These are phyloP conservation scores for Phylloporus sp. DNA, from an alignment of 768 basidiomycete species.

Conservation along the genomic window DNA sequence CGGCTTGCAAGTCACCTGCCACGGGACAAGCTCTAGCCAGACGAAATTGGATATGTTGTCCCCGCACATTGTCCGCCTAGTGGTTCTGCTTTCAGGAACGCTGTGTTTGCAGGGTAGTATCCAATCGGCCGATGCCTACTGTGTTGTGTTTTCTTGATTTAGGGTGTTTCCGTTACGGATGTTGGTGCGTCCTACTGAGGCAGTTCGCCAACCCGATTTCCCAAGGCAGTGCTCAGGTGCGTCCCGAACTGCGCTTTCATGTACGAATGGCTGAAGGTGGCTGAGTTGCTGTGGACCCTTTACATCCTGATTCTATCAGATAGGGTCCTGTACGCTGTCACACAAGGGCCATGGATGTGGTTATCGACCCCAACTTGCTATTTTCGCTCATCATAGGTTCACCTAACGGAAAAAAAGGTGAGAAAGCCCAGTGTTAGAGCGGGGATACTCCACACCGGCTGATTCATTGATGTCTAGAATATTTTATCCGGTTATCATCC, in stretches of 20 bases:
- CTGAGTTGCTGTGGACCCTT: background rate
- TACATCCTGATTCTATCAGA: background rate
- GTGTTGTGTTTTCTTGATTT: background rate
- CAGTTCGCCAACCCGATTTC: background rate
- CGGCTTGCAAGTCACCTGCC: background rate
- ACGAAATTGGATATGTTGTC: background rate
- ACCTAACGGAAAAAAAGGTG: background rate
- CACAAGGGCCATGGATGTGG: background rate
- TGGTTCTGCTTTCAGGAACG: background rate
- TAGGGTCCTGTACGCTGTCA: background rate
- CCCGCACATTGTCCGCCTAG: background rate
- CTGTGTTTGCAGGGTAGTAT: background rate
- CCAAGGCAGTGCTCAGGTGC: background rate
- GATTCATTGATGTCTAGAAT: background rate
- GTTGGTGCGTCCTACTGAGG: too few relatives aligned
- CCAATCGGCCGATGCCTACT: background rate
- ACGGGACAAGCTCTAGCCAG: background rate
- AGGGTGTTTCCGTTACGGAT: background rate
- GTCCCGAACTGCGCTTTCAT: background rate
- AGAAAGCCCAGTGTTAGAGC: background rate
- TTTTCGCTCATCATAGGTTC: background rate
- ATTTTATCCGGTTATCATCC: background rate
- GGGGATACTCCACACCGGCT: background rate
- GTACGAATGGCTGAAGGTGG: background rate
- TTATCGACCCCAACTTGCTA: background rate